A percentile compares a stretch with the other conserved stretches of the same genome.
Evolutionary conservation across 495 filamentous ascomycete genomes (phyloP).

Genomic region (Penicillium chermesinum): DNA sequence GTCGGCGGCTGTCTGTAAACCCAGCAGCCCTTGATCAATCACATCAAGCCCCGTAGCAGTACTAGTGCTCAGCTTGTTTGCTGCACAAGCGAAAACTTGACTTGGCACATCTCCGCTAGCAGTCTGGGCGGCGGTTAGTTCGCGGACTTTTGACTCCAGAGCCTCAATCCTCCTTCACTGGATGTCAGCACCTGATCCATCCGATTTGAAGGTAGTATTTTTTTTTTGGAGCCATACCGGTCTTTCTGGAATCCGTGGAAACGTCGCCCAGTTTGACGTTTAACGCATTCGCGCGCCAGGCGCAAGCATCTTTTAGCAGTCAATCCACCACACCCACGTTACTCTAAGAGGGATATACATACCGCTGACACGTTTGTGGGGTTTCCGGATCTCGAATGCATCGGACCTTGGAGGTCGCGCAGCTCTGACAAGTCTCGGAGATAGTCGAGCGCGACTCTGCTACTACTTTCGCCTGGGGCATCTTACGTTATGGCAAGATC

Average conservation of each 20-base stretch:
- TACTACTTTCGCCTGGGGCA: not conserved
- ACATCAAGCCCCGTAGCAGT: slow-evolving; percentile 26
- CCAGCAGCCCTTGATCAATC: slow-evolving; percentile 10
- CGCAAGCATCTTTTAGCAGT: slow-evolving; percentile 16
- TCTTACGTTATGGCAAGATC: not conserved
- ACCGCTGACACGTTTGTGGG: slow-evolving; percentile 15
- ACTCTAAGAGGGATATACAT: not conserved
- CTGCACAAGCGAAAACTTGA: not conserved
- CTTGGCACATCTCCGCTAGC: not conserved
- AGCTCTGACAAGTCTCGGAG: slow-evolving; percentile 21
- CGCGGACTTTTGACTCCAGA: slow-evolving; percentile 16
- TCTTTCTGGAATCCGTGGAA: slow-evolving; percentile 25
- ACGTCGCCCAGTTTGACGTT: slow-evolving; percentile 19
- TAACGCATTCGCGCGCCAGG: slow-evolving; percentile 18
- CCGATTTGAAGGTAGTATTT: not conserved
- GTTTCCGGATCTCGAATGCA: slow-evolving; percentile 16
- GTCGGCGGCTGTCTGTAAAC: slow-evolving; percentile 18
- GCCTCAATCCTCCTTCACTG: slow-evolving; percentile 17
- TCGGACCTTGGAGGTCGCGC: slow-evolving; percentile 24
- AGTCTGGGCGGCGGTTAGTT: slow-evolving; percentile 10
- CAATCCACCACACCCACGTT: too few species aligned
- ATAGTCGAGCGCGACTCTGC: not conserved
- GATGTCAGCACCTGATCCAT: not conserved
- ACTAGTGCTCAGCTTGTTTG: not conserved
- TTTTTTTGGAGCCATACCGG: slow-evolving; percentile 8